Base-by-base conservation (phyloP, 148 eudicot species). In the Nepenthes mirabilis region DNA sequence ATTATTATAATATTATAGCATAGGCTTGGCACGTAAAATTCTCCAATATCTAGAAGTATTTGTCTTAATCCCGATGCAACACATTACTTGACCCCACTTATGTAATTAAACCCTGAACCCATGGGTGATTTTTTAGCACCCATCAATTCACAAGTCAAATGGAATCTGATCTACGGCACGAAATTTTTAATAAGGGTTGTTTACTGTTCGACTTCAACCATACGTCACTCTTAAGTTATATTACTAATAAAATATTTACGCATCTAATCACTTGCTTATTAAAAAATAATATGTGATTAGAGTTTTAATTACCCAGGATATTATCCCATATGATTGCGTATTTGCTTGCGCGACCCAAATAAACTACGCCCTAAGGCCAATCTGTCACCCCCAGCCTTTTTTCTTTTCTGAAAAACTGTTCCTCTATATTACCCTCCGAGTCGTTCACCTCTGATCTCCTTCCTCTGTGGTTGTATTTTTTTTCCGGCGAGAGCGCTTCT, bases 251-350 rank as follows among this genome's bases (percentile, higher is more conserved):
- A 40, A 3, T 40, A 40, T 40, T 40, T 40, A 40, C 1, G 8
- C 45, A 40, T 40, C 45, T 40, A 8, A 40, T 40, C 45, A 3
- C 45, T 8, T 8, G 4, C 45, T 40, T 8, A 3, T 8, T 40
- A 40, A 40, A 40, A 40, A 23, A 23, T 23, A 23, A 23, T 40
- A 40, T 40, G 4, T 40, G 4, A 3, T 40, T 58, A 23, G 34
- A 13, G 4, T 43, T 37, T 43, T 32, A 43, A 9, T 23, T 1
- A 5, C 13, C 33, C 5, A 62, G 48, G 55, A 45, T 37, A 14
- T 2, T 14, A 36, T 74, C 66, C 56, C 71, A 61, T 58, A 74
- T 59, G 52, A 49, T 49, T 49, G 52, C 52, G 52, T 49, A 49
- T 5, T 49, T 49, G 52, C 52, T n/a, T 49, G 52, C 52, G 11